Evolutionary conservation across 768 basidiomycete species (phyloP).

Genomic region (Boletales sp.): DNA sequence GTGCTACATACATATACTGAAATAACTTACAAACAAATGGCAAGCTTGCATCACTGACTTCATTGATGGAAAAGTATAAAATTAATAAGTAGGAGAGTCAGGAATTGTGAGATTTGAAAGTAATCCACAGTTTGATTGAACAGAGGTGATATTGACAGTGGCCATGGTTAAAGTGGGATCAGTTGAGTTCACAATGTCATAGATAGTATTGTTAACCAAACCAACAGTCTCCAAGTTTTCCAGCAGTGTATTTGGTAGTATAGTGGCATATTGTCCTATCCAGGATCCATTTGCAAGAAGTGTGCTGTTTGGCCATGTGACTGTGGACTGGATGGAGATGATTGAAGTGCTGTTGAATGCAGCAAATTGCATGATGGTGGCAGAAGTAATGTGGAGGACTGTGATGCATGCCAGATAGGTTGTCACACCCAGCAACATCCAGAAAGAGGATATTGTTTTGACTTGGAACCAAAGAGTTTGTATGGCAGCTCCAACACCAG

Average conservation of each 20-base stretch:
- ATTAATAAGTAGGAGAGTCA: no score
- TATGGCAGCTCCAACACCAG: slow-evolving; percentile 17
- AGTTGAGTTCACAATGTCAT: slow-evolving; percentile 1
- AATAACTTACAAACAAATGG: no score
- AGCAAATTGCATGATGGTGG: slow-evolving; percentile 19
- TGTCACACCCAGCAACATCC: slow-evolving; percentile 9
- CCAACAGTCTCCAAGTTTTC: slow-evolving; percentile 3
- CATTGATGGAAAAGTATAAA: not conserved
- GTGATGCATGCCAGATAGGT: slow-evolving; percentile 18
- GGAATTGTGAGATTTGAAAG: slow-evolving; percentile 5
- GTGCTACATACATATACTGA: no score
- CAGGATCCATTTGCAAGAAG: not conserved
- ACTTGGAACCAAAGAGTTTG: slow-evolving; percentile 14
- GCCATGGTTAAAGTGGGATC: not conserved
- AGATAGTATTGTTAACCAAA: slow-evolving; percentile 9
- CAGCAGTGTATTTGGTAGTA: not conserved
- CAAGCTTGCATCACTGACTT: no score
- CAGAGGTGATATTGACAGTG: slow-evolving; percentile 10
- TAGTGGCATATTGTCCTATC: not conserved
- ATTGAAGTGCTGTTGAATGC: slow-evolving; percentile 5
- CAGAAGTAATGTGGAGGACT: slow-evolving; percentile 16
- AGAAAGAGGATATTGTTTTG: slow-evolving; percentile 6
- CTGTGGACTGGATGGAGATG: not conserved
- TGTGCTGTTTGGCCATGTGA: slow-evolving; percentile 5
- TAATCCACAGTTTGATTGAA: slow-evolving; percentile 7